Evolutionary conservation across 352 stramenopile genomes (phyloP).

Genomic region (Globisporangium irregulare): DNA sequence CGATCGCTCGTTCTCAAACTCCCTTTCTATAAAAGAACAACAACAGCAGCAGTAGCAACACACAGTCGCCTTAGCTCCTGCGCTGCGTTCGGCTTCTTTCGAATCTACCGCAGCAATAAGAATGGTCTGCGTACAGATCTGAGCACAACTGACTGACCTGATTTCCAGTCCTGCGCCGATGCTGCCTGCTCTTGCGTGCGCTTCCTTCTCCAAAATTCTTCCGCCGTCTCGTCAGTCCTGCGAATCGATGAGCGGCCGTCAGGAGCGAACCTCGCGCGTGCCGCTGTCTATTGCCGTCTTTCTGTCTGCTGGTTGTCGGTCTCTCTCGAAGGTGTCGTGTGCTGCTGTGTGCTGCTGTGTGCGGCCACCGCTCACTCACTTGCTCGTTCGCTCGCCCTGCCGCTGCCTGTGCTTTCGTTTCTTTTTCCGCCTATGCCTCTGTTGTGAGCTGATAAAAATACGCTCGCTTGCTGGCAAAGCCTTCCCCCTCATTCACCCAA

Average conservation of each 20-base stretch:
- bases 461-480: not conserved
- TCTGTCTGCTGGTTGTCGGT: not conserved
- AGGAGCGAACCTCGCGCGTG: not conserved
- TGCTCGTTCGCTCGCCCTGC: not conserved
- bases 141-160: not conserved
- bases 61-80: not conserved
- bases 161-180: not conserved
- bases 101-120: not conserved
- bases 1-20: not conserved
- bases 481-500: not conserved
- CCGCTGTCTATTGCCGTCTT: not conserved
- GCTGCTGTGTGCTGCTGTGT: too few species aligned
- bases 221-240: not conserved
- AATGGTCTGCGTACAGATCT: not conserved
- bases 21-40: slow-evolving; percentile 9
- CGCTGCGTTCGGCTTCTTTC: not conserved
- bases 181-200: not conserved
- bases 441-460: slow-evolving; percentile 9
- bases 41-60: not conserved
- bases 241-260: not conserved
- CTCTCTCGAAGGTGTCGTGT: not conserved
- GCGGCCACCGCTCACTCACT: not conserved
- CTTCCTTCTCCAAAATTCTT: not conserved
- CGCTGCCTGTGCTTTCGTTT: slow-evolving; percentile 3
- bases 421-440: slow-evolving; percentile 8